A percentile compares a stretch with the other conserved stretches of the same genome.
These are phyloP conservation scores for Waltergamsia citrina DNA, from an alignment of 2,329 filamentous ascomycete species.

Conservation along the genomic window DNA sequence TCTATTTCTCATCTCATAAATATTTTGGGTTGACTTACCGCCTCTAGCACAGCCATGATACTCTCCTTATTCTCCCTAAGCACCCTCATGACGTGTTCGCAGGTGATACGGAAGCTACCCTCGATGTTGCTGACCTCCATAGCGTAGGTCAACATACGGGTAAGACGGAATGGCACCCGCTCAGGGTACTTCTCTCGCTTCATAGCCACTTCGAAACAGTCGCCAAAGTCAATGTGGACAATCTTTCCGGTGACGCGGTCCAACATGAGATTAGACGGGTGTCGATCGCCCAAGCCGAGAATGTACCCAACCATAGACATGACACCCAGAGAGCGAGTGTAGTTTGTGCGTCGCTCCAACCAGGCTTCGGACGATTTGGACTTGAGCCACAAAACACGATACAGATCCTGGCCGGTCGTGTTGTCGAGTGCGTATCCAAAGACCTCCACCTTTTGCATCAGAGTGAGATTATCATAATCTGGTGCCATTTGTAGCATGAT, in stretches of 20 bases:
- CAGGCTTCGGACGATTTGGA: constrained; percentile 96
- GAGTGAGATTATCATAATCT: constrained; percentile 94
- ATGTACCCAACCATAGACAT: constrained; percentile 99
- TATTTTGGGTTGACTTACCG: constrained; percentile 47
- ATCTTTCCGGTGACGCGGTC: constrained; percentile 95
- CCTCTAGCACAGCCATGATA: constrained; percentile 95
- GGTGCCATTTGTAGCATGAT: constrained; percentile 99
- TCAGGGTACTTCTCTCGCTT: constrained; percentile 99
- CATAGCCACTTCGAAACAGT: constrained; percentile 99
- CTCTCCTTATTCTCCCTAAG: constrained; percentile 96
- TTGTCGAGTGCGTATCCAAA: constrained; percentile 99
- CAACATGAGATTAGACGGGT: constrained; percentile 96
- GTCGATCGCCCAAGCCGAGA: constrained; percentile 87
- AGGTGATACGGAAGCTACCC: constrained; percentile 95
- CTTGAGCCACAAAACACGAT: constrained; percentile 97
- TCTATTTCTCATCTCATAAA: neutral
- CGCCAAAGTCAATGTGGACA: constrained; percentile 97
- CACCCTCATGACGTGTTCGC: constrained; percentile 97
- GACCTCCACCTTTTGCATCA: constrained; percentile 99
- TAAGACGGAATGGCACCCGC: constrained; percentile 92
- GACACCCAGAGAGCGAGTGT: constrained; percentile 90
- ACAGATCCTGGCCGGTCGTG: constrained; percentile 96
- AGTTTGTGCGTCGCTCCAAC: constrained; percentile 97
- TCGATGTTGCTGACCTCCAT: constrained; percentile 99
- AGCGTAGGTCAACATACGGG: constrained; percentile 96